These are phyloP conservation scores for Aegilops longissima DNA, from an alignment of 176 grass and related monocot genomes.

Conservation along the genomic window DNA sequence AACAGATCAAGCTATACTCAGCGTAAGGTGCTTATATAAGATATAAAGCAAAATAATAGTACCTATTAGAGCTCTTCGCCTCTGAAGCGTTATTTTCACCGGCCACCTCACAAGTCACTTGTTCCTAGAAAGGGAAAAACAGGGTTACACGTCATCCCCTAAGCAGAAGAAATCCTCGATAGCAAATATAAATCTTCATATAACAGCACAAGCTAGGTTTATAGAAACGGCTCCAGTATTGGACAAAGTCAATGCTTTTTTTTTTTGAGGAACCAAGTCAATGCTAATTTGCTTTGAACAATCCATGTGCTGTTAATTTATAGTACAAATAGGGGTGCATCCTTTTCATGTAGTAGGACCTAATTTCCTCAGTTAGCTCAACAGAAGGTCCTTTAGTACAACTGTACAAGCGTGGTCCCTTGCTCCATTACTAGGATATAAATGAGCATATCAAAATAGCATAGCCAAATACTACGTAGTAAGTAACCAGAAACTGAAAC, in stretches of 20 bases:
- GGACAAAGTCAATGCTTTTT: background rate
- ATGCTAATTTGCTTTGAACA: background rate
- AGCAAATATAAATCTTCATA: background rate
- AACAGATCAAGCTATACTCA: constrained; percentile 2
- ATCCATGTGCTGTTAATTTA: background rate
- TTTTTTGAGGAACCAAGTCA: background rate
- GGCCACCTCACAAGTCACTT: constrained; percentile 29
- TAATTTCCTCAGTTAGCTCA: constrained; percentile 13
- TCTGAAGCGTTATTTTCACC: constrained; percentile 28
- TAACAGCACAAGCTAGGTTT: constrained; percentile 15
- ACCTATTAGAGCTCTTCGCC: constrained; percentile 48
- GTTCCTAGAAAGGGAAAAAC: constrained; percentile 37
- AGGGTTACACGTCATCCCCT: background rate
- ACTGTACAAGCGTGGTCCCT: background rate
- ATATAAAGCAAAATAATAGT: constrained; percentile 21
- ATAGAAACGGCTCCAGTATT: background rate
- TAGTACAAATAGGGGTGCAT: background rate
- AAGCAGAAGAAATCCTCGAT: background rate
- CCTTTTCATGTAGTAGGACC: background rate
- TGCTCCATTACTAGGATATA: constrained; percentile 1
- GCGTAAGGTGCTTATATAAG: background rate
- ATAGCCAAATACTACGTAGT: background rate
- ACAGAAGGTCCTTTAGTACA: constrained; percentile 2
- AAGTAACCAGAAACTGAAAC: background rate
- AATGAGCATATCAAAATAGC: background rate